Conservation (phyloP, 257 asterid species). For the Rubia yunnanensis region DNA sequence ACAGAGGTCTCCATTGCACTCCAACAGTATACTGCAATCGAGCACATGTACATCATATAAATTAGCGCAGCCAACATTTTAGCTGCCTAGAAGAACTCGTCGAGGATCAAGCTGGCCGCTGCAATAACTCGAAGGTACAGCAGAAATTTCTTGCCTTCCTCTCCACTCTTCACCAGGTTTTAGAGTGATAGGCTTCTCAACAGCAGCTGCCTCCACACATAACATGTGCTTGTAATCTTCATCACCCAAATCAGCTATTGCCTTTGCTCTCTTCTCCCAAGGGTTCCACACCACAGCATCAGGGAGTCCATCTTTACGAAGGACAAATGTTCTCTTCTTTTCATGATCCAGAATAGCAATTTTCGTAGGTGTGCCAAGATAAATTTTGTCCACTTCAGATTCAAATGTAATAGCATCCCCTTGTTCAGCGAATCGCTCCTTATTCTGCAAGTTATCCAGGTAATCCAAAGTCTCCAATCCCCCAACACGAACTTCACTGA, state of each 20-base stretch:
- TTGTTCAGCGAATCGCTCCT: constrained; percentile 70
- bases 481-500: constrained; percentile 95
- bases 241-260: constrained; percentile 73
- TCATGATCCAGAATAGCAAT: constrained; percentile 93
- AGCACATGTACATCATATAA: constrained; percentile 46
- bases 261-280: constrained; percentile 89
- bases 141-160: constrained; percentile 85
- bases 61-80: constrained; percentile 25
- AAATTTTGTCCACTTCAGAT: constrained; percentile 86
- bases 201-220: constrained; percentile 88
- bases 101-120: constrained; percentile 98
- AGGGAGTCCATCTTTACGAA: constrained; percentile 90
- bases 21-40: too few relatives aligned
- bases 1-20: constrained; percentile 40
- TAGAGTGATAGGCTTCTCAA: too few relatives aligned
- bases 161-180: too few relatives aligned
- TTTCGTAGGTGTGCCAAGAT: constrained; percentile 77
- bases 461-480: constrained; percentile 92
- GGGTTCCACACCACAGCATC: constrained; percentile 99
- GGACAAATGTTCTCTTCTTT: constrained; percentile 76
- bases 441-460: constrained; percentile 71
- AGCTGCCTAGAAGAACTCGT: constrained; percentile 67
- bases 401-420: constrained; percentile 86
- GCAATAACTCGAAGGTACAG: constrained; percentile 81
- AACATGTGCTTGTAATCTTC: constrained; percentile 77